Evolutionary conservation across 225 moss, liverwort and hornwort genomes (phyloP).

Genomic region (Rhytidiadelphus loreus): DNA sequence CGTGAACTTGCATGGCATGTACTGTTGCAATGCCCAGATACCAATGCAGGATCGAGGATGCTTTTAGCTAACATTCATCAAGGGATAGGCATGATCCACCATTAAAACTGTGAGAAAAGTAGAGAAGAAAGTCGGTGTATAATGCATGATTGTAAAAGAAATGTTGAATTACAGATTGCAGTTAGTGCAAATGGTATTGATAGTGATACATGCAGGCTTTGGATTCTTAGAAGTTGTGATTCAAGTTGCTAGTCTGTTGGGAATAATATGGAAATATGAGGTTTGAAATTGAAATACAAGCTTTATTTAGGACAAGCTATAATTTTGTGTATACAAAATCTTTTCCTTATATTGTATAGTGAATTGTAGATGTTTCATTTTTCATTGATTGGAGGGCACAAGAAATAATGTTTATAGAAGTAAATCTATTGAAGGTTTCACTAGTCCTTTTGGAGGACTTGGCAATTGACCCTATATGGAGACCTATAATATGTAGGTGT

Average conservation of each 20-base stretch:
- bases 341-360: neutral
- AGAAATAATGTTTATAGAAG: neutral
- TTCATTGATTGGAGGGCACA: neutral
- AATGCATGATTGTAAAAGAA: no score
- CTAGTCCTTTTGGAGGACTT: neutral
- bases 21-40: accelerated
- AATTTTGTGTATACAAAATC: neutral
- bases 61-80: no score
- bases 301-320: neutral
- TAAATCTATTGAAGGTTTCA: neutral
- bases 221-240: no score
- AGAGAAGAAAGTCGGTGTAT: no score
- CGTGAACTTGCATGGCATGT: no score
- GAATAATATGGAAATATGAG: neutral
- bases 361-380: neutral
- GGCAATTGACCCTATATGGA: neutral
- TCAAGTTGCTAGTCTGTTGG: no score
- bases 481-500: neutral
- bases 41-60: accelerated
- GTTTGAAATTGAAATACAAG: neutral
- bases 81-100: no score
- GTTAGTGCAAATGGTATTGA: no score
- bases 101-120: no score
- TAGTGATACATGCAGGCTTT: no score
- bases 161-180: no score